Evolutionary conservation across 75 land plant species (phyloP).

Genomic region (Pseudotsuga menziesii): DNA sequence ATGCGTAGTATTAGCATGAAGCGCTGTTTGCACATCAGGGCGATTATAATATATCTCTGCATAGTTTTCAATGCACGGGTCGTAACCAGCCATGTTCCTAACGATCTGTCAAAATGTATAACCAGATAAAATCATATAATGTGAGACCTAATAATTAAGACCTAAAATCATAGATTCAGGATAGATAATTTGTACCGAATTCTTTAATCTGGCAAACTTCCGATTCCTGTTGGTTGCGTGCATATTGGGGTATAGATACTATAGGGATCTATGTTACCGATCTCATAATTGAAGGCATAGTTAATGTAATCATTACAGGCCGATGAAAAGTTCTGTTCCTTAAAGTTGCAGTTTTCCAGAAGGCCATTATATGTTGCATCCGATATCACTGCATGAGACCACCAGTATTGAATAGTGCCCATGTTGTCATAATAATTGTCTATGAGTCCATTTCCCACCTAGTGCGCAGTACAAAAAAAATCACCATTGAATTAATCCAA

Average conservation of each 20-base stretch:
- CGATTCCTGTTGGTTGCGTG: neutral
- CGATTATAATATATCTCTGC: conserved; percentile 59
- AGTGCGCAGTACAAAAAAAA: no score
- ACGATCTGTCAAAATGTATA: conserved; percentile 7
- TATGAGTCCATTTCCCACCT: no score
- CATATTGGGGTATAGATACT: conserved; percentile 36
- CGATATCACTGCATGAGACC: no score
- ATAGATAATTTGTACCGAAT: neutral
- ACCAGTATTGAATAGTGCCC: no score
- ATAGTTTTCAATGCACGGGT: conserved; percentile 51
- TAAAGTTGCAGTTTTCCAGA: no score
- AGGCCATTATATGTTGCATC: no score
- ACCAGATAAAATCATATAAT: neutral
- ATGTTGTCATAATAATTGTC: no score
- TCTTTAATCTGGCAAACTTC: neutral
- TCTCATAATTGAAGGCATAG: conserved; percentile 17
- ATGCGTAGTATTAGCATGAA: conserved; percentile 60
- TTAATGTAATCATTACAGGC: neutral
- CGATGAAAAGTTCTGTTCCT: no score
- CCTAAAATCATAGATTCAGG: neutral
- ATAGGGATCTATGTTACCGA: conserved; percentile 38
- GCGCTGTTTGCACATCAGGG: conserved; percentile 64
- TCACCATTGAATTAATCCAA: no score
- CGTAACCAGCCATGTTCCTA: conserved; percentile 34
- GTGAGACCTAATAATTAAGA: no score